Percentiles rank a stretch among this genome's conserved stretches.
Evolutionary conservation across 352 stramenopile species (phyloP).

Genomic region (Phytophthora citricola): DNA sequence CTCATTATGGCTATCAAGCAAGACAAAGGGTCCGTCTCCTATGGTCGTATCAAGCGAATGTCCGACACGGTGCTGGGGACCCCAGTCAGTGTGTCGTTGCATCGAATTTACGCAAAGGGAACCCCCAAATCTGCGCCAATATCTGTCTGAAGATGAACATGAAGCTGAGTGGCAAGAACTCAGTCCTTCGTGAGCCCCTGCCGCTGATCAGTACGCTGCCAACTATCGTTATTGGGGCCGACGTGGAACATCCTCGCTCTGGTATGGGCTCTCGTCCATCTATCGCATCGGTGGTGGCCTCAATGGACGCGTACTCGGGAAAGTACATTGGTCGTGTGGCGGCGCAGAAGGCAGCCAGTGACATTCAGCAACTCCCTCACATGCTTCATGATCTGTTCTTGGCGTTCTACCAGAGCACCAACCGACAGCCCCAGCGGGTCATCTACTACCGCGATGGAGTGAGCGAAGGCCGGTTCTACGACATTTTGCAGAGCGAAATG

Average conservation of each 20-base stretch:
- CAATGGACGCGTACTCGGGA: slow-evolving; percentile 64
- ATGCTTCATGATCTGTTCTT: slow-evolving; percentile 80
- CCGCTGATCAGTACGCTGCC: slow-evolving; percentile 42
- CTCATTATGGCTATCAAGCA: slow-evolving; percentile 66
- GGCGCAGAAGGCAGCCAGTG: slow-evolving; percentile 49
- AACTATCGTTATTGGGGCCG: slow-evolving; percentile 83
- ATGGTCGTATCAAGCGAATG: slow-evolving; percentile 67
- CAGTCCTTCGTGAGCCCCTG: slow-evolving; percentile 48
- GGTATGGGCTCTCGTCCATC: slow-evolving; percentile 60
- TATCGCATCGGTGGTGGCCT: slow-evolving; percentile 81
- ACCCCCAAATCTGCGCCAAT: slow-evolving; percentile 65
- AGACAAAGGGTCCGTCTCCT: slow-evolving; percentile 42
- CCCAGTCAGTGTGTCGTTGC: slow-evolving; percentile 71
- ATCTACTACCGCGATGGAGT: slow-evolving; percentile 90
- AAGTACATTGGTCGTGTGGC: slow-evolving; percentile 66
- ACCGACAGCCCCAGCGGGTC: slow-evolving; percentile 71
- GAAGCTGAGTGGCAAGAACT: slow-evolving; percentile 76
- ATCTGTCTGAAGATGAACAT: slow-evolving; percentile 77
- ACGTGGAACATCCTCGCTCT: slow-evolving; percentile 71
- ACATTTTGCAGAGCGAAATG: slow-evolving; percentile 81
- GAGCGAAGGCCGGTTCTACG: slow-evolving; percentile 81
- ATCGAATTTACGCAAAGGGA: slow-evolving; percentile 42
- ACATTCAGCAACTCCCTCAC: slow-evolving; percentile 57
- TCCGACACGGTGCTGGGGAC: slow-evolving; percentile 66
- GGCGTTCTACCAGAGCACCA: slow-evolving; percentile 71